A percentile compares a stretch with the other conserved stretches of the same genome.
phyloP scores from a whole-genome alignment of 2,329 filamentous ascomycete species.

The Diaporthe destruens region DNA sequence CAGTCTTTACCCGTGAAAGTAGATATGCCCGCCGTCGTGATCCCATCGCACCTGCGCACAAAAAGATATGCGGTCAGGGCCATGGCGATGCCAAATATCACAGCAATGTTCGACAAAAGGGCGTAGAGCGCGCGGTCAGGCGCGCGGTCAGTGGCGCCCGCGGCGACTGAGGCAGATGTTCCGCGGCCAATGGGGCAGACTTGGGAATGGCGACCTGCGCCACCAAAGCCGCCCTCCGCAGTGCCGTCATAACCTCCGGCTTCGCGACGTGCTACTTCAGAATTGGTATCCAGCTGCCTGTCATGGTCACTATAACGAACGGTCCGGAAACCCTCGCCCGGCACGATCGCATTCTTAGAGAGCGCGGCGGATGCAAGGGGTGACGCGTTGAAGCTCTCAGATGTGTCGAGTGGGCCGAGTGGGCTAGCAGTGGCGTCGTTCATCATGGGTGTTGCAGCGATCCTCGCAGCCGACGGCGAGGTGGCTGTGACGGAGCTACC shows the following conservation, averaged over 20 bases:
- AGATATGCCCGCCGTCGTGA: not conserved
- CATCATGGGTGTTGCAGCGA: not conserved
- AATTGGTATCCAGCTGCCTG: not conserved
- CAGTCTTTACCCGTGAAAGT: not conserved
- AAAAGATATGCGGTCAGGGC: constrained; percentile 27
- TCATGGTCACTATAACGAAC: constrained; percentile 25
- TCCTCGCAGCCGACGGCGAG: not conserved
- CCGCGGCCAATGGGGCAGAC: not conserved
- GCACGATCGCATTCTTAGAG: not conserved
- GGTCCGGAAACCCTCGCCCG: constrained; percentile 37
- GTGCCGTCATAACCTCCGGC: constrained; percentile 4
- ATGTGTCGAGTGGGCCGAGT: no score
- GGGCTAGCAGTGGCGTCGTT: not conserved
- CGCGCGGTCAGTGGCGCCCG: not conserved
- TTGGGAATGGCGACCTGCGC: not conserved
- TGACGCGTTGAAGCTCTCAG: not conserved
- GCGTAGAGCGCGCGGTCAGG: not conserved
- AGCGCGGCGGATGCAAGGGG: not conserved
- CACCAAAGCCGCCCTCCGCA: not conserved
- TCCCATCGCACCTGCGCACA: constrained; percentile 9
- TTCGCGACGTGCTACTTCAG: not conserved
- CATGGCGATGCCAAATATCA: constrained; percentile 14
- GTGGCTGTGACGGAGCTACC: constrained; percentile 12
- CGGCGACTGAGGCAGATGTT: not conserved
- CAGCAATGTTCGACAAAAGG: constrained; percentile 7